Conservation (phyloP, 495 filamentous ascomycete species). For the Xylaria scruposa region DNA sequence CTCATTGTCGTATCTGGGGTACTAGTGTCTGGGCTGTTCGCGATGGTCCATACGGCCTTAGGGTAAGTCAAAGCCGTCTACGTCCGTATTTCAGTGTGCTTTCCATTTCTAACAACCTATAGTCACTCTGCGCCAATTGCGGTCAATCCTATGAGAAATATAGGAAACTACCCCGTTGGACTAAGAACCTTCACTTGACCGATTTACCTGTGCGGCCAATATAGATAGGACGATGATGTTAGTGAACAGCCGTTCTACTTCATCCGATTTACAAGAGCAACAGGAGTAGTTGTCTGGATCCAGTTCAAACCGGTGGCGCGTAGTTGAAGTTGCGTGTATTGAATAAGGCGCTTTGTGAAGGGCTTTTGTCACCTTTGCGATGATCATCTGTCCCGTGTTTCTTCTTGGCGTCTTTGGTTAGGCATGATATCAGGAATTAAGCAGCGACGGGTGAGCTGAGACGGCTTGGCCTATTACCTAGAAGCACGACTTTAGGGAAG, state of each 20-base stretch:
- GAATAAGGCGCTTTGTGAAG: slow-evolving; percentile 16
- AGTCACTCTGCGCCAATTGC: slow-evolving; percentile 96
- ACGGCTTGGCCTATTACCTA: not conserved
- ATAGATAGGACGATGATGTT: not conserved
- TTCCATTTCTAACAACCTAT: slow-evolving; percentile 20
- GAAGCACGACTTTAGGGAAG: not conserved
- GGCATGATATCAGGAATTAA: slow-evolving; percentile 33
- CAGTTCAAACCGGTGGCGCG: not conserved
- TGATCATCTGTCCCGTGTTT: slow-evolving; percentile 26
- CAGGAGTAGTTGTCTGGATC: not conserved
- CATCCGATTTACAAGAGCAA: not conserved
- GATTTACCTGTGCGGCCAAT: slow-evolving; percentile 38
- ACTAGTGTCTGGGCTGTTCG: slow-evolving; percentile 91
- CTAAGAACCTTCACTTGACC: slow-evolving; percentile 71
- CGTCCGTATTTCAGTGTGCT: not conserved
- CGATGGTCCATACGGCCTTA: slow-evolving; percentile 84
- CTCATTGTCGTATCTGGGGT: slow-evolving; percentile 89
- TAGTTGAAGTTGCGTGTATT: slow-evolving; percentile 5
- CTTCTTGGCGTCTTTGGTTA: slow-evolving; percentile 36
- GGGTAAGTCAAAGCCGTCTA: slow-evolving; percentile 62
- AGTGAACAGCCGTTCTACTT: not conserved
- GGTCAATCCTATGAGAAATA: slow-evolving; percentile 87
- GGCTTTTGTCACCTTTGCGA: slow-evolving; percentile 18
- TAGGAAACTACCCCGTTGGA: slow-evolving; percentile 82
- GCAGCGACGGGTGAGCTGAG: slow-evolving; percentile 19